phyloP scores from a whole-genome alignment of 129 eudicot genomes.

The Deinandra increscens region DNA sequence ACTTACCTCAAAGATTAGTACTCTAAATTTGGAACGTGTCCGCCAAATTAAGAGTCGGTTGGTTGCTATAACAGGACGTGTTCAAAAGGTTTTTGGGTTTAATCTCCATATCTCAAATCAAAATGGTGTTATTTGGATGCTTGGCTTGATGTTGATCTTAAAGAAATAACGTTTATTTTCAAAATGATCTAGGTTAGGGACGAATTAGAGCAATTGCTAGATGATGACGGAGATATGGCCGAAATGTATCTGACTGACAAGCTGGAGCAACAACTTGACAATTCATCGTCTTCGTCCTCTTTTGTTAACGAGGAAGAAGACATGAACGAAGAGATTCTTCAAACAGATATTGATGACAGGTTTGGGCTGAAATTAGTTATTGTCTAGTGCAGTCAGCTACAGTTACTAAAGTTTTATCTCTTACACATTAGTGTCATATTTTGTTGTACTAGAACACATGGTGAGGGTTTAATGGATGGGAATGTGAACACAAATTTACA shows the following conservation, averaged over 20 bases:
- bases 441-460: not conserved
- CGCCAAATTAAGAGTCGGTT: conserved; percentile 57
- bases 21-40: conserved; percentile 62
- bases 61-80: conserved; percentile 59
- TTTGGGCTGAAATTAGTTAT: not conserved
- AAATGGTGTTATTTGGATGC: not conserved
- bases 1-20: conserved; percentile 49
- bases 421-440: not conserved
- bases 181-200: not conserved
- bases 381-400: not conserved
- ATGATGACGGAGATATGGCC: conserved; percentile 98
- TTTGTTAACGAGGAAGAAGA: conserved; percentile 5
- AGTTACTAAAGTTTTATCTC: not conserved
- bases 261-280: conserved; percentile 12
- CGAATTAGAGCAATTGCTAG: conserved; percentile 26
- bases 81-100: conserved; percentile 12
- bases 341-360: conserved; percentile 6
- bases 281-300: conserved; percentile 8
- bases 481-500: not conserved
- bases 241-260: conserved; percentile 90
- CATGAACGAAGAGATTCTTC: conserved; percentile 5
- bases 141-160: not conserved
- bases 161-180: not conserved
- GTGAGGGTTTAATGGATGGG: conserved; percentile 17
- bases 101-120: not conserved